Conservation (phyloP, 148 eudicot species). For the Persicaria tinctoria region DNA sequence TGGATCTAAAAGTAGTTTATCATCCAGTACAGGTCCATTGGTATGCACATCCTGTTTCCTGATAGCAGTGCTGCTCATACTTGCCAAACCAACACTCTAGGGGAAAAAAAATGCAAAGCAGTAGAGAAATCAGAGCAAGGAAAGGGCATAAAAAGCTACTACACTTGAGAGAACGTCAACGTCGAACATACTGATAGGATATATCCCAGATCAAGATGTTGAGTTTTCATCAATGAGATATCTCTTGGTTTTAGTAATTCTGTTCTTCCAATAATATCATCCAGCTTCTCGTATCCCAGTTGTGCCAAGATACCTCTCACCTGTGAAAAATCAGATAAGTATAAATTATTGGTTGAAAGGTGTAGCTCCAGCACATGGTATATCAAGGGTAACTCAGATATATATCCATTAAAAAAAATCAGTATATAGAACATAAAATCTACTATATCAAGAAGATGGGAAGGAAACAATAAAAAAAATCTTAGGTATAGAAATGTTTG, state of each 20-base stretch:
- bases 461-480: background rate
- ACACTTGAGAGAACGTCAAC: constrained; percentile 2
- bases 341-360: background rate
- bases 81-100: constrained; percentile 81
- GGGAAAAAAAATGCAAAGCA: constrained; percentile 17
- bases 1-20: constrained; percentile 67
- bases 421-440: background rate
- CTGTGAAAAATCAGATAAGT: constrained; percentile 29
- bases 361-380: constrained; percentile 4
- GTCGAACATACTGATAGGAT: constrained; percentile 59
- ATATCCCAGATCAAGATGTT: constrained; percentile 87
- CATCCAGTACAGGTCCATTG: constrained; percentile 93
- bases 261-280: constrained; percentile 84
- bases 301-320: constrained; percentile 96
- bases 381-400: background rate
- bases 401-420: too few relatives aligned
- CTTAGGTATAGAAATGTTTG: constrained; percentile 23
- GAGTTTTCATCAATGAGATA: constrained; percentile 89
- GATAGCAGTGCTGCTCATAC: constrained; percentile 80
- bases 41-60: constrained; percentile 87
- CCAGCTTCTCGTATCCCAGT: constrained; percentile 87
- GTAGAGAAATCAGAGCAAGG: background rate
- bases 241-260: constrained; percentile 79
- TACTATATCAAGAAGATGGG: background rate
- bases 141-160: background rate